Percentiles rank a stretch among this genome's conserved stretches.
phyloP scores from a whole-genome alignment of 1,139 yeast species.

The Pneumocystis murina region DNA sequence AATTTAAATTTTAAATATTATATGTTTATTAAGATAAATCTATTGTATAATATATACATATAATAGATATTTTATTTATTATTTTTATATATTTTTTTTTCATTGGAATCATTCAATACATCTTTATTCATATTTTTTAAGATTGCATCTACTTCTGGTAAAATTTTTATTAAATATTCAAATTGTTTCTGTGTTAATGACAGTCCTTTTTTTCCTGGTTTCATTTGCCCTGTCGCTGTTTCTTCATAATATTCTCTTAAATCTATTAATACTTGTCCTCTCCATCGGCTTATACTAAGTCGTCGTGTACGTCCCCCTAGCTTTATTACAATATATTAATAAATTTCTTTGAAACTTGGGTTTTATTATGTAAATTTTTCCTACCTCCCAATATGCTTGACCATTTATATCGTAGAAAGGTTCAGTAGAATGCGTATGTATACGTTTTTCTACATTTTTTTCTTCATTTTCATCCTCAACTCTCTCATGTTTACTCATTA shows the following conservation, averaged over 20 bases:
- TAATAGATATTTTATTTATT: too few species aligned
- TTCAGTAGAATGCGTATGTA: too few species aligned
- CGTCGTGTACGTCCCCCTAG: slow-evolving; percentile 6
- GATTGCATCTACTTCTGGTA: not conserved
- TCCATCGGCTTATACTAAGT: not conserved
- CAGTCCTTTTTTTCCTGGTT: slow-evolving; percentile 3
- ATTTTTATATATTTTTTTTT: too few species aligned
- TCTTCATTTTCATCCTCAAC: too few species aligned
- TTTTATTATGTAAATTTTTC: not conserved
- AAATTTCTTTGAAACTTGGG: not conserved
- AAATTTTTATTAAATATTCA: not conserved
- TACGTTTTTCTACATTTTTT: too few species aligned
- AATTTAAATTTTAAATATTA: too few species aligned
- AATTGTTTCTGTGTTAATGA: slow-evolving; percentile 17
- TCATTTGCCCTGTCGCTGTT: not conserved
- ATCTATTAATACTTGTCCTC: not conserved
- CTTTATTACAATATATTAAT: not conserved
- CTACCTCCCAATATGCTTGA: not conserved
- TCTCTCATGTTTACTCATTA: too few species aligned
- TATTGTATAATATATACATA: too few species aligned
- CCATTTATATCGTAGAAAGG: not conserved
- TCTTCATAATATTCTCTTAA: slow-evolving; percentile 1
- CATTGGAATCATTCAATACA: too few species aligned
- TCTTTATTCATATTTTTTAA: not conserved
- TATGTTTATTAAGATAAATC: too few species aligned